Conservation (phyloP, 2,329 filamentous ascomycete species). For the Xylariaceae sp. region DNA sequence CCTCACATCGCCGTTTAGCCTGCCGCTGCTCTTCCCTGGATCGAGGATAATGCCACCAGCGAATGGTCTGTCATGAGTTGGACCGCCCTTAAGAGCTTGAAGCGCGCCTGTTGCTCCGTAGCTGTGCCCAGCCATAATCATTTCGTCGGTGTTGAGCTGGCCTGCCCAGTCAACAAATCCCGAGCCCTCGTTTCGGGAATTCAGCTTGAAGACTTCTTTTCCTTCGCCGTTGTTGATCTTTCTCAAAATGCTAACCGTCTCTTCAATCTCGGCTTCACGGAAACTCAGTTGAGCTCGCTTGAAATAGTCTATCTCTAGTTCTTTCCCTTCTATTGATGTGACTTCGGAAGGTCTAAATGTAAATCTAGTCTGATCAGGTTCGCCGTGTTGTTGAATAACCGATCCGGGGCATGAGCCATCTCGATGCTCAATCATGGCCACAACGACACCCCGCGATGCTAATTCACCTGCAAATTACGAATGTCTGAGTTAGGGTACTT, state of each 20-base stretch:
- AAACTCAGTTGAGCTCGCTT: slow-evolving; percentile 47
- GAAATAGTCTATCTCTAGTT: slow-evolving; percentile 31
- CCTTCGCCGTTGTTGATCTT: slow-evolving; percentile 40
- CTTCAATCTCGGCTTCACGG: slow-evolving; percentile 48
- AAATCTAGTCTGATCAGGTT: slow-evolving; percentile 29
- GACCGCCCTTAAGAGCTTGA: slow-evolving; percentile 52
- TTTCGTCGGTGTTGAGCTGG: slow-evolving; percentile 51
- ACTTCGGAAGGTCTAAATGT: slow-evolving; percentile 37
- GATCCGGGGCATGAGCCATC: slow-evolving; percentile 49
- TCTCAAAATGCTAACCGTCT: slow-evolving; percentile 39
- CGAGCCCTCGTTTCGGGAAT: slow-evolving; percentile 44
- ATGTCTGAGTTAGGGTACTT: too few species aligned
- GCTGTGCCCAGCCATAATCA: slow-evolving; percentile 60
- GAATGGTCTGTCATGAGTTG: slow-evolving; percentile 42
- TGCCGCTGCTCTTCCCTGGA: slow-evolving; percentile 61
- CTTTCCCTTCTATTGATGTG: slow-evolving; percentile 27
- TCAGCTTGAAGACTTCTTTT: slow-evolving; percentile 33
- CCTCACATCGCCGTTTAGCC: slow-evolving; percentile 54
- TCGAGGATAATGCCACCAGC: slow-evolving; percentile 60
- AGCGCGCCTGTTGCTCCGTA: slow-evolving; percentile 63
- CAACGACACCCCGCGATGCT: slow-evolving; percentile 45
- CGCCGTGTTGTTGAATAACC: slow-evolving; percentile 32
- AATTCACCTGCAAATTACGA: too few species aligned
- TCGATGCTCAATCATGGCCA: slow-evolving; percentile 49
- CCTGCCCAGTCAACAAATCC: slow-evolving; percentile 47